phyloP scores from a whole-genome alignment of 2,329 filamentous ascomycete genomes.

The Colletotrichum caudatum region DNA sequence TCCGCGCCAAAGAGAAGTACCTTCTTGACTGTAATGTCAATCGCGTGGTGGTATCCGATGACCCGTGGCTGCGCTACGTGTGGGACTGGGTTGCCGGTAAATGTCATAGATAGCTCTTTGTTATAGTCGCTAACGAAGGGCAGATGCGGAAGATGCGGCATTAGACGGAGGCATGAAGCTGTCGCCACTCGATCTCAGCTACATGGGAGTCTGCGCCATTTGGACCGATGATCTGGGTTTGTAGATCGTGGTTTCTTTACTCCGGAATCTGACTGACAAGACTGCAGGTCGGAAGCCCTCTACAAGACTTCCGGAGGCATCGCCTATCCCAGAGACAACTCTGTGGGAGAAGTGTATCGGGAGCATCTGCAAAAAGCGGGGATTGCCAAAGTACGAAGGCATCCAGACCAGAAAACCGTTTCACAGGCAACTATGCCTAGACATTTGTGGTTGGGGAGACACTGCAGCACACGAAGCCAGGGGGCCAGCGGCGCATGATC shows the following conservation, averaged over 20 bases:
- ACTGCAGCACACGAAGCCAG: conserved; percentile 50
- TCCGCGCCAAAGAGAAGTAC: conserved; percentile 72
- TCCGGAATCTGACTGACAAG: conserved; percentile 38
- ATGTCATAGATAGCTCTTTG: conserved; percentile 45
- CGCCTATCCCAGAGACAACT: conserved; percentile 59
- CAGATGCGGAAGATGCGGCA: conserved; percentile 73
- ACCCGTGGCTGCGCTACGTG: conserved; percentile 80
- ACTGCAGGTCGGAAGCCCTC: conserved; percentile 61
- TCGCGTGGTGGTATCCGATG: conserved; percentile 74
- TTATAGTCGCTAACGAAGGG: conserved; percentile 42
- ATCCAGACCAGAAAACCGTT: conserved; percentile 73
- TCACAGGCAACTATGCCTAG: conserved; percentile 80
- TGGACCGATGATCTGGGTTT: conserved; percentile 78
- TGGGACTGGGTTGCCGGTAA: conserved; percentile 81
- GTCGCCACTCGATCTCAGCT: conserved; percentile 77
- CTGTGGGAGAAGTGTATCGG: conserved; percentile 73
- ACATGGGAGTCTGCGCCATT: conserved; percentile 78
- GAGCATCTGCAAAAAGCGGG: conserved; percentile 71
- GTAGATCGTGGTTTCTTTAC: conserved; percentile 38
- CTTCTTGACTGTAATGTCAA: conserved; percentile 75
- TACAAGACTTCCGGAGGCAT: conserved; percentile 61
- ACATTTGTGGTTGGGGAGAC: conserved; percentile 80
- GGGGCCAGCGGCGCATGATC: conserved; percentile 52
- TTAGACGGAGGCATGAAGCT: conserved; percentile 77
- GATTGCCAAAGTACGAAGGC: conserved; percentile 73